phyloP scores from a whole-genome alignment of 495 filamentous ascomycete species.

The Pyrenula aspistea region DNA sequence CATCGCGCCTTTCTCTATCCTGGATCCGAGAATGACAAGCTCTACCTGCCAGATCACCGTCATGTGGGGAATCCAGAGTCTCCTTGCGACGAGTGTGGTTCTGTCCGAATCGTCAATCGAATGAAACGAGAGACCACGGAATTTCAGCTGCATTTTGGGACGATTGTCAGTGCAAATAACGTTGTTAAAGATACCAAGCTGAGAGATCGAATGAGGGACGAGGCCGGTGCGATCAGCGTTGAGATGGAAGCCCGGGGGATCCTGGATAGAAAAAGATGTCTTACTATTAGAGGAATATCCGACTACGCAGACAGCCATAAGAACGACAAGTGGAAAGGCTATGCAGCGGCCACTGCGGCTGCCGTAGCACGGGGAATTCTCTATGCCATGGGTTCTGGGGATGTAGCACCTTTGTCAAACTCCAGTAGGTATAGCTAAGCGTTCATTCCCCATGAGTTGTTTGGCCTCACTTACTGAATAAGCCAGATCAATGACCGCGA shows the following conservation, averaged over 20 bases:
- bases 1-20: constrained; percentile 12
- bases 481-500: constrained; percentile 1
- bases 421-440: background rate
- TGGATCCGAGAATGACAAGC: constrained; percentile 10
- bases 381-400: background rate
- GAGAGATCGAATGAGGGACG: constrained; percentile 19
- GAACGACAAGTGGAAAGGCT: constrained; percentile 15
- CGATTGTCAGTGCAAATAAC: constrained; percentile 25
- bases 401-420: background rate
- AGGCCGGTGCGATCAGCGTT: constrained; percentile 14
- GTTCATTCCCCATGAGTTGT: background rate
- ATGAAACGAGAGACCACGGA: background rate
- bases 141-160: constrained; percentile 19
- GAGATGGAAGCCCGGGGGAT: constrained; percentile 26
- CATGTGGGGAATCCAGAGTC: constrained; percentile 6
- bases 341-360: constrained; percentile 16
- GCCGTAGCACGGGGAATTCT: constrained; percentile 9
- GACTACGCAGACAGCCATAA: constrained; percentile 20
- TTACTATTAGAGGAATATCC: constrained; percentile 18
- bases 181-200: constrained; percentile 20
- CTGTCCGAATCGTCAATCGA: background rate
- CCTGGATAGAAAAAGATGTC: constrained; percentile 10
- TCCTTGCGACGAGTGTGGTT: background rate
- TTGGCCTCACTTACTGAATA: background rate
- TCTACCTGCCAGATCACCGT: constrained; percentile 18